These are phyloP conservation scores for Micractinium sp. DNA, from an alignment of 139 green algal species.

Conservation along the genomic window DNA sequence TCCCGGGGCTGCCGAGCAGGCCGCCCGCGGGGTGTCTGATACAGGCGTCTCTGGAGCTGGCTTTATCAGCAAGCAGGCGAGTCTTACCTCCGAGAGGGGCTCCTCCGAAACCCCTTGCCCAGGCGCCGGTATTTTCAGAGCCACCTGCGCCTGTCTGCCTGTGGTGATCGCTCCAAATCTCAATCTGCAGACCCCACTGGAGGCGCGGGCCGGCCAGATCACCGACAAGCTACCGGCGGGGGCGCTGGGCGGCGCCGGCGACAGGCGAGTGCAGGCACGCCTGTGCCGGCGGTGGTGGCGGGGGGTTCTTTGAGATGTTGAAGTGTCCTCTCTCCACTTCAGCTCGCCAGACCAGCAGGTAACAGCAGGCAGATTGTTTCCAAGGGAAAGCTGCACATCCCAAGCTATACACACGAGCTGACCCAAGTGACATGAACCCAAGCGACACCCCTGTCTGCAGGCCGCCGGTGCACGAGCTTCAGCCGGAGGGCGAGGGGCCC, in stretches of 20 bases:
- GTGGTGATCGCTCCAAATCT: not conserved
- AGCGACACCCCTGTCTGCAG: constrained; percentile 8
- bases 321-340: too few relatives aligned
- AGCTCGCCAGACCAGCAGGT: not conserved
- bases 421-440: not conserved
- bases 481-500: constrained; percentile 5
- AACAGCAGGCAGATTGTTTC: not conserved
- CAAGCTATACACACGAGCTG: too few relatives aligned
- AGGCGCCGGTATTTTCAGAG: not conserved
- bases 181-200: not conserved
- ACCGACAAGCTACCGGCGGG: not conserved
- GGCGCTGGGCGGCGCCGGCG: not conserved
- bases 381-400: not conserved
- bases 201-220: not conserved
- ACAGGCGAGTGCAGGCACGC: not conserved
- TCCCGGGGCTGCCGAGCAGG: not conserved
- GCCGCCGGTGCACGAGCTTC: not conserved
- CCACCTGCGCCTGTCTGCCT: not conserved
- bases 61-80: constrained; percentile 26
- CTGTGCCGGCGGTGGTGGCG: not conserved
- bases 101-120: not conserved
- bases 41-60: not conserved
- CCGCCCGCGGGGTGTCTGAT: not conserved
- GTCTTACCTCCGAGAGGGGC: too few relatives aligned
- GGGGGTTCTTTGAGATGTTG: not conserved